A percentile compares a stretch with the other conserved stretches of the same genome.
Evolutionary conservation across 2,329 filamentous ascomycete genomes (phyloP).

Genomic region (Huntiella abstrusa): DNA sequence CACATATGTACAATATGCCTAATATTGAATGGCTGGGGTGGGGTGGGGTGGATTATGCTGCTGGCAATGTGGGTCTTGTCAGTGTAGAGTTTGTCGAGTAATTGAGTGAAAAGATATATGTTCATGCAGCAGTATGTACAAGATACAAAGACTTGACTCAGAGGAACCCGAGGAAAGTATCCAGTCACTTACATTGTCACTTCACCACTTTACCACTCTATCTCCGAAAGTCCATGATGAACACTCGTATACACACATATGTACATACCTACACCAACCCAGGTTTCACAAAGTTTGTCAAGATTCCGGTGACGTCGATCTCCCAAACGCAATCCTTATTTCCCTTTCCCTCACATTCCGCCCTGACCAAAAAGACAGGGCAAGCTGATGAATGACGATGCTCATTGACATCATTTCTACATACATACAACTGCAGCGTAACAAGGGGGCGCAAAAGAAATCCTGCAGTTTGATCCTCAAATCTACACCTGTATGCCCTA

Average conservation of each 20-base stretch:
- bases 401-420: background rate
- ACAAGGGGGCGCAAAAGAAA: too few species aligned
- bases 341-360: background rate
- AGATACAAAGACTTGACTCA: background rate
- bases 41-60: too few species aligned
- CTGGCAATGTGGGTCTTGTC: background rate
- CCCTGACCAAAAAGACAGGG: background rate
- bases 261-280: background rate
- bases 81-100: background rate
- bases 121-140: background rate
- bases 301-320: background rate
- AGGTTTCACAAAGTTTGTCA: background rate
- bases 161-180: background rate
- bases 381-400: background rate
- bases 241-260: background rate
- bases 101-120: background rate
- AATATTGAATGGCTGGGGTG: too few species aligned
- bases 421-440: too few species aligned
- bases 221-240: background rate
- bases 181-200: background rate
- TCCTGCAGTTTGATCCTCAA: too few species aligned
- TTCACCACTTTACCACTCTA: background rate
- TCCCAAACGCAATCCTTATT: background rate
- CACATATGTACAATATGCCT: too few species aligned
- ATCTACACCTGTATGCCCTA: too few species aligned